These are phyloP conservation scores for Paecilomyces niveus DNA, from an alignment of 2,329 filamentous ascomycete genomes.

Conservation along the genomic window DNA sequence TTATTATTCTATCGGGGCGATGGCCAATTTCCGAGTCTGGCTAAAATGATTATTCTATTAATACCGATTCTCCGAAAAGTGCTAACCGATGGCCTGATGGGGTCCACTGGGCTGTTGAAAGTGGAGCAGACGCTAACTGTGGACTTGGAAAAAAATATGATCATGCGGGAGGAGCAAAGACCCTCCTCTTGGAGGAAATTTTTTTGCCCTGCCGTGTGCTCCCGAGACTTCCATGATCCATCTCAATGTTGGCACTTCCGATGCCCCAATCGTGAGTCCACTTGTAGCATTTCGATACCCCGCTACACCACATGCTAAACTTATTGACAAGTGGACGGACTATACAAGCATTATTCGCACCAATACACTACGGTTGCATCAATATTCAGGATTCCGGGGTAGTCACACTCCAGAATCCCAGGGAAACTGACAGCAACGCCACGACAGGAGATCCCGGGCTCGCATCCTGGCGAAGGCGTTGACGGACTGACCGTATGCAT, in stretches of 20 bases:
- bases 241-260: not conserved
- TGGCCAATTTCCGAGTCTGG: not conserved
- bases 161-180: not conserved
- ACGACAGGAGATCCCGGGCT: not conserved
- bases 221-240: not conserved
- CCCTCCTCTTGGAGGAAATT: not conserved
- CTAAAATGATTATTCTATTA: not conserved
- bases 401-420: not conserved
- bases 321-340: too few species aligned
- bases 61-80: not conserved
- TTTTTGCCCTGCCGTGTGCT: not conserved
- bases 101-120: not conserved
- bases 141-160: not conserved
- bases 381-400: not conserved
- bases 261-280: not conserved
- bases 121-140: not conserved
- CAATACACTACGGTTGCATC: not conserved
- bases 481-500: not conserved
- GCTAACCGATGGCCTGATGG: not conserved
- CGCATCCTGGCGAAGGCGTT: not conserved
- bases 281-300: not conserved
- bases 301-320: too few species aligned
- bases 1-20: not conserved
- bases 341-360: not conserved
- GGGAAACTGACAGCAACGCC: not conserved